Evolutionary conservation across 108 stramenopile genomes (phyloP).

Genomic region (Pseudonitzschia multiseries): DNA sequence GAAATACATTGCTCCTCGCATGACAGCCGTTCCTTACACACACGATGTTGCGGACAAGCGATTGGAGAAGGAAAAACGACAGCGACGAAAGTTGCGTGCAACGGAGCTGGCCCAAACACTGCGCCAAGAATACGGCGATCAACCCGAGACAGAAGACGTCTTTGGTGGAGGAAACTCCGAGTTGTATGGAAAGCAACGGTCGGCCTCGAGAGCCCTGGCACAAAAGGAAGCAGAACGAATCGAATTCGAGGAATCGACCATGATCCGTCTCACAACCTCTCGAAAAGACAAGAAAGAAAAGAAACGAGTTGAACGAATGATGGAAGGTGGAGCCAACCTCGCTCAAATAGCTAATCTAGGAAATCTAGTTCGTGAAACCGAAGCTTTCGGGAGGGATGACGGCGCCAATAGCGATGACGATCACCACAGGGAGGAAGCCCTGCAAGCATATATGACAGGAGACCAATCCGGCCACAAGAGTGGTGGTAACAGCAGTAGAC

Average conservation of each 20-base stretch:
- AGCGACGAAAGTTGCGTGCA: conserved; percentile 56
- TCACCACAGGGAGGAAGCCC: conserved; percentile 10
- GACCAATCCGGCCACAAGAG: conserved; percentile 4
- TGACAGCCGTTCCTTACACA: conserved; percentile 78
- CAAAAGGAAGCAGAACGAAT: conserved; percentile 63
- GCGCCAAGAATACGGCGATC: conserved; percentile 70
- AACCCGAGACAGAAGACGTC: conserved; percentile 87
- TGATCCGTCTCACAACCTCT: conserved; percentile 73
- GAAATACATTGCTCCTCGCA: conserved; percentile 77
- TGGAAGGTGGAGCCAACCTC: conserved; percentile 78
- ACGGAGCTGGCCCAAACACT: conserved; percentile 80
- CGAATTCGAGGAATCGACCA: conserved; percentile 76
- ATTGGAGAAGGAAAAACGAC: conserved; percentile 57
- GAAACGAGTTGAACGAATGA: conserved; percentile 67
- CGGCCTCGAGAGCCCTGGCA: conserved; percentile 62
- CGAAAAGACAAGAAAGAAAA: conserved; percentile 78
- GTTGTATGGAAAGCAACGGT: conserved; percentile 64
- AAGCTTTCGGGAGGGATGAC: conserved; percentile 41
- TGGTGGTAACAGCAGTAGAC: conserved; percentile 3
- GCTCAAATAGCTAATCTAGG: conserved; percentile 76
- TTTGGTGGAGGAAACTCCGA: conserved; percentile 65
- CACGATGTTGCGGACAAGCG: conserved; percentile 50
- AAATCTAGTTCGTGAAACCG: conserved; percentile 63
- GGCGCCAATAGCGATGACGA: conserved; percentile 32
- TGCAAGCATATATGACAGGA: conserved; percentile 5